Evolutionary conservation across 2,329 filamentous ascomycete genomes (phyloP).

Genomic region (Trichoderma pleuroti): DNA sequence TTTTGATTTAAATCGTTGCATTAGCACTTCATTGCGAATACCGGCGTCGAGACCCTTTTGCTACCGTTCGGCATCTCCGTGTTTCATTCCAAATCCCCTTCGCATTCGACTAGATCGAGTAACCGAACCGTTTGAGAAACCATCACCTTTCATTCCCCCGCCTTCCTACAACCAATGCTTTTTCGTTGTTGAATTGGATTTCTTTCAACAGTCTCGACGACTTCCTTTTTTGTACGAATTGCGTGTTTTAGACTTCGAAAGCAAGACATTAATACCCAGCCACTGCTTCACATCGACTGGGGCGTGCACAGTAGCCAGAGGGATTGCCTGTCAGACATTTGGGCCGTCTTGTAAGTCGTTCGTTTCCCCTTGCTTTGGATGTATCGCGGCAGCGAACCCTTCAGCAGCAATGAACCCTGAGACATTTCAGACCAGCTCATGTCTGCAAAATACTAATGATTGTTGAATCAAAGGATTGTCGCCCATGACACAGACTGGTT

Average conservation of each 20-base stretch:
- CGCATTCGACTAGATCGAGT: neutral
- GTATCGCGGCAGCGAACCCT: neutral
- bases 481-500: neutral
- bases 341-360: slow-evolving; percentile 5
- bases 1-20: neutral
- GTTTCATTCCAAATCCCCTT: neutral
- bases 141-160: neutral
- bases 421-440: neutral
- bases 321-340: neutral
- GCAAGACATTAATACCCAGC: neutral
- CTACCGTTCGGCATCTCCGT: neutral
- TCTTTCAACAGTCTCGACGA: neutral
- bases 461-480: neutral
- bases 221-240: neutral
- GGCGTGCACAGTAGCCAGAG: neutral
- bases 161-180: neutral
- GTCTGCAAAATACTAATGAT: slow-evolving; percentile 1
- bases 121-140: neutral
- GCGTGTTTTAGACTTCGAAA: neutral
- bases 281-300: neutral
- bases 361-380: neutral
- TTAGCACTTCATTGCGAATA: neutral
- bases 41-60: neutral
- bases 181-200: neutral
- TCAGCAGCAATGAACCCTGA: neutral